Base-by-base conservation (phyloP, 2,329 filamentous ascomycete genomes). In the Neonectria neomacrospora region DNA sequence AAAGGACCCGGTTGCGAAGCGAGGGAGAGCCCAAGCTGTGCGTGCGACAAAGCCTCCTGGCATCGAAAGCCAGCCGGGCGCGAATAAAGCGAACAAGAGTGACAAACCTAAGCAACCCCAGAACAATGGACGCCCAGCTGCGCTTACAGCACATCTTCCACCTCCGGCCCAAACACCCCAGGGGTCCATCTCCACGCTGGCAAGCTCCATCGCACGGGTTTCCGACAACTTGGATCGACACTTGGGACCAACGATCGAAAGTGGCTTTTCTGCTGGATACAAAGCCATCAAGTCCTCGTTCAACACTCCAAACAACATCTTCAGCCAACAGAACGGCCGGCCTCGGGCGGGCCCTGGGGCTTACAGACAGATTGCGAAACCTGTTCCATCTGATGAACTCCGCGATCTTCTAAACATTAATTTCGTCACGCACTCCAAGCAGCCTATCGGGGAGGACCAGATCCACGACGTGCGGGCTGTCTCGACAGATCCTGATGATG, bases 391-490 rank as follows among this genome's bases (percentile, higher is more conserved):
- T 2, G 20, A 39, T 1, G 51, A 66, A 23, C 61, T 66, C 5
- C 56, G 59, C 1, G 30, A 58, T 28, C 53, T 61, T n/a, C 55
- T 67, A 3, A 63, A 61, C 16, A 22, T 34, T 1, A 54, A 64
- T 20, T 64, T 57, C 18, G 39, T 30, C 14, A 20, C 16, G 18
- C 52, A 53, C 7, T 20, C 64, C 3, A 55, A 61, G 23, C 53
- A 62, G 20, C 60, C 47, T 5, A 1, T 39, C 14, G 9, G 41
- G 12, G 20, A 22, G 11, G n/a, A 8, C 10, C 14, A 20, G 16
- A 9, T 20, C 9, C 18, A 22, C 11, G 18, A n/a, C 7, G 55
- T 28, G 52, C 18, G 23, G 10, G 10, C 28, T 44, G 11, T 20
- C 6, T 42, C 51, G 10, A 45, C 30, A 1, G 23, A 50, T 0